These are phyloP conservation scores for Coemansia sp. DNA, from an alignment of 192 early-diverging fungal species.

Conservation along the genomic window DNA sequence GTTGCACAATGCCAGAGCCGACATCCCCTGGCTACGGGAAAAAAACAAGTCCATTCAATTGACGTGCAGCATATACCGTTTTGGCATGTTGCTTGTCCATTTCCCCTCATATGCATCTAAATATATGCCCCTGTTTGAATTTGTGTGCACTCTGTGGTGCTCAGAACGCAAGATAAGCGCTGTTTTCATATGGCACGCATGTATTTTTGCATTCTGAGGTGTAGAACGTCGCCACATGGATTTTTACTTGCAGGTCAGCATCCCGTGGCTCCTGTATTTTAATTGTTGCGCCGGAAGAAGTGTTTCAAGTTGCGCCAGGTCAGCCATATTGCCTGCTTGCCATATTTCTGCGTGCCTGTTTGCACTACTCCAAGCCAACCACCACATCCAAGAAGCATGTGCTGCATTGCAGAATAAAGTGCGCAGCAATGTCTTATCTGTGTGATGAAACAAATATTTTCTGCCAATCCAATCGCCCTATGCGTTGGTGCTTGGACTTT, in stretches of 20 bases:
- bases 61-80: background rate
- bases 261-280: too few species aligned
- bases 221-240: background rate
- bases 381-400: too few species aligned
- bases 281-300: background rate
- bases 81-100: slow-evolving; percentile 1
- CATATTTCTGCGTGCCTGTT: too few species aligned
- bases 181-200: background rate
- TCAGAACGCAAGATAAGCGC: background rate
- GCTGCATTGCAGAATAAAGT: too few species aligned
- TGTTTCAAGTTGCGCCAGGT: background rate
- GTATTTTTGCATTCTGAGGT: background rate
- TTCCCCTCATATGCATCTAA: background rate
- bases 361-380: too few species aligned
- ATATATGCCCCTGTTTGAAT: background rate
- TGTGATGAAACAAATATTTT: too few species aligned
- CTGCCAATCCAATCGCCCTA: too few species aligned
- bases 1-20: background rate
- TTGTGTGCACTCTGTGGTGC: background rate
- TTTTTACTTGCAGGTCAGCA: too few species aligned
- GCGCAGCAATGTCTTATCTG: too few species aligned
- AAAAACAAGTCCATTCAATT: background rate
- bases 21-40: background rate
- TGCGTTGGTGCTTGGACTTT: too few species aligned
- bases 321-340: background rate